Evolutionary conservation across 2,329 filamentous ascomycete species (phyloP).

Genomic region (Ceratocystis papillata): DNA sequence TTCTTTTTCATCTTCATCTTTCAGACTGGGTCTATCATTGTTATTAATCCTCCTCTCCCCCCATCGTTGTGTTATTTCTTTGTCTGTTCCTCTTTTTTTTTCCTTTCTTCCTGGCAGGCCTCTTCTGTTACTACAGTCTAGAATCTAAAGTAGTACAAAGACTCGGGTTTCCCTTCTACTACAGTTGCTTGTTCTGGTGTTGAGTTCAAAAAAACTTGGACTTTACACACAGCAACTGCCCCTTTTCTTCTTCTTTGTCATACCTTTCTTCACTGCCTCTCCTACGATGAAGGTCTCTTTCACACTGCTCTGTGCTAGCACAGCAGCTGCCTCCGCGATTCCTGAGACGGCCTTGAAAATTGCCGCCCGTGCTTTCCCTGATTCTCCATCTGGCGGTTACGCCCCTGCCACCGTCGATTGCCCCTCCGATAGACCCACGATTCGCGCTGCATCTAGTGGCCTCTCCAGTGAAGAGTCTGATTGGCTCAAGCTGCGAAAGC

Average conservation of each 20-base stretch:
- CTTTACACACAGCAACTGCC: not conserved
- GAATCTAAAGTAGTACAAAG: constrained; percentile 1
- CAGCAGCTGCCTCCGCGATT: constrained; percentile 17
- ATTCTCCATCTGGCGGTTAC: constrained; percentile 50
- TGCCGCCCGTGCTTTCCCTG: constrained; percentile 31
- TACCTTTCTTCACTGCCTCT: not conserved
- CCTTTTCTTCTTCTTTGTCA: not conserved
- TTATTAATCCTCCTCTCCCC: not conserved
- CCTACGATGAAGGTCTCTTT: constrained; percentile 17
- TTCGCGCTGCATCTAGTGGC: constrained; percentile 47
- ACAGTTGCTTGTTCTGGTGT: not conserved
- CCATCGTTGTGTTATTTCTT: not conserved
- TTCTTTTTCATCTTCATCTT: not conserved
- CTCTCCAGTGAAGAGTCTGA: constrained; percentile 59
- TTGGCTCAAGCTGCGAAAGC: constrained; percentile 63
- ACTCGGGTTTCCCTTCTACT: not conserved
- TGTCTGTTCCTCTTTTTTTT: not conserved
- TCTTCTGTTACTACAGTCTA: not conserved
- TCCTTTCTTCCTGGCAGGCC: not conserved
- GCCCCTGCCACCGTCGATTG: constrained; percentile 58
- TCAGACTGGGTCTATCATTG: not conserved
- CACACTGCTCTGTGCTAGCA: constrained; percentile 19
- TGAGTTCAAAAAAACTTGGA: not conserved
- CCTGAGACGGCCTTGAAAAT: constrained; percentile 1
- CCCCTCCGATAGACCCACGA: constrained; percentile 54